phyloP scores from a whole-genome alignment of 164 flowering plant species.

The Kingdonia uniflora region DNA sequence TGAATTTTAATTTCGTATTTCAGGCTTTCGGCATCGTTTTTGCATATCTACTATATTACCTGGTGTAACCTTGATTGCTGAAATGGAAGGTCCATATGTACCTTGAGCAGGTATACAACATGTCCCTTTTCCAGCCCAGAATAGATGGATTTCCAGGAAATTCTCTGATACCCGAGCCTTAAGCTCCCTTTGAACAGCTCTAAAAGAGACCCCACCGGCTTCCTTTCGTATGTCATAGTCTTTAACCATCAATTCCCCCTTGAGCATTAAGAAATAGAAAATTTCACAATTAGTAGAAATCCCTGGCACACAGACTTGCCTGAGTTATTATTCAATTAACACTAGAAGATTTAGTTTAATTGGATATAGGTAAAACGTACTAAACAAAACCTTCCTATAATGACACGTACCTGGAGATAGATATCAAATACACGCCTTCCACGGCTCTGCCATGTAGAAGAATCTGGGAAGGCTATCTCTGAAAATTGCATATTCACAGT shows the following conservation, averaged over 20 bases:
- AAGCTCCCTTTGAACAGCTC: slow-evolving; percentile 33
- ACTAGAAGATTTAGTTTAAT: neutral
- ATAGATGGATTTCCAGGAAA: slow-evolving; percentile 71
- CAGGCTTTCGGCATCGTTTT: too few species aligned
- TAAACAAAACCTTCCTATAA: neutral
- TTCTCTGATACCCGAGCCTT: slow-evolving; percentile 45
- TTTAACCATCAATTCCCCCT: too few species aligned
- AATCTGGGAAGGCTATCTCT: slow-evolving; percentile 26
- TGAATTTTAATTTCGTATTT: too few species aligned
- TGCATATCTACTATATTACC: slow-evolving; percentile 28
- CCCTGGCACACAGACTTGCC: slow-evolving; percentile 42
- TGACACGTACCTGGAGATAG: slow-evolving; percentile 57
- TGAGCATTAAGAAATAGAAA: too few species aligned
- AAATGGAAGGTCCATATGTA: slow-evolving; percentile 72
- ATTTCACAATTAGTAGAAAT: slow-evolving; percentile 8
- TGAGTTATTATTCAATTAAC: slow-evolving; percentile 10
- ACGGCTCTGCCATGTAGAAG: slow-evolving; percentile 45
- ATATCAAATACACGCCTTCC: slow-evolving; percentile 80
- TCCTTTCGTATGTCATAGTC: slow-evolving; percentile 48
- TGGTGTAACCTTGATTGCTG: slow-evolving; percentile 74
- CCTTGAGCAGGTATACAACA: slow-evolving; percentile 74
- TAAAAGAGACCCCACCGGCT: slow-evolving; percentile 45
- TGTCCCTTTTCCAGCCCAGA: slow-evolving; percentile 97
- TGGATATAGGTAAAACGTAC: neutral
- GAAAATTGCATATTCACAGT: slow-evolving; percentile 60